These are phyloP conservation scores for Guyanaporus albipodus DNA, from an alignment of 768 basidiomycete genomes.

Conservation along the genomic window DNA sequence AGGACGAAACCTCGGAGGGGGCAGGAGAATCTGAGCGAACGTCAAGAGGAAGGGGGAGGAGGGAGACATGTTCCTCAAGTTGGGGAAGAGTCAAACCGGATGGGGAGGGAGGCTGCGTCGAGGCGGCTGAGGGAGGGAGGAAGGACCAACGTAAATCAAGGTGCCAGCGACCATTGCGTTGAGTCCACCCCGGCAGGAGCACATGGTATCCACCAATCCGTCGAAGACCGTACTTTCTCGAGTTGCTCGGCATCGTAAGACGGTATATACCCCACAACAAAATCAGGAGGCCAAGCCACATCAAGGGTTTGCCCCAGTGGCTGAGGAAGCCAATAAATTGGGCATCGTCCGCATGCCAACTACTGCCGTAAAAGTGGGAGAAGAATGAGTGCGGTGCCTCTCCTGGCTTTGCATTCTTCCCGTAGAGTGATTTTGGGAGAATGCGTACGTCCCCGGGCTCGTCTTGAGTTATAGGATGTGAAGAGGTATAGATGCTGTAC, in stretches of 20 bases:
- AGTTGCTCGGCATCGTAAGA: conserved; percentile 50
- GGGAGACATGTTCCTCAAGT: conserved; percentile 44
- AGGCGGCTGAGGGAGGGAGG: conserved; percentile 40
- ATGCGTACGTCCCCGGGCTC: conserved; percentile 77
- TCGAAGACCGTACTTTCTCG: conserved; percentile 56
- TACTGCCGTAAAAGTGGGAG: conserved; percentile 95
- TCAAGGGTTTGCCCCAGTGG: conserved; percentile 80
- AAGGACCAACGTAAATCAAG: conserved; percentile 59
- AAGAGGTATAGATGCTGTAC: conserved; percentile 80
- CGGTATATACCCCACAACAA: conserved; percentile 67
- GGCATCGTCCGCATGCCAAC: conserved; percentile 98
- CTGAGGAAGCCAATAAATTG: conserved; percentile 94
- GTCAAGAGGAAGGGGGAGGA: conserved; percentile 64
- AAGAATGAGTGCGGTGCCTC: conserved; percentile 93
- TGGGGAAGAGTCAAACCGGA: conserved; percentile 47
- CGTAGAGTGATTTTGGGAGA: conserved; percentile 94
- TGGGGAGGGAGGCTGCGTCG: conserved; percentile 43
- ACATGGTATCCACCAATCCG: conserved; percentile 75
- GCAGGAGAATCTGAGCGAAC: conserved; percentile 55
- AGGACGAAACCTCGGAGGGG: conserved; percentile 44
- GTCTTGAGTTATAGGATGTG: conserved; percentile 52
- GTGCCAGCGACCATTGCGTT: conserved; percentile 69
- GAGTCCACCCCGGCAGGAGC: conserved; percentile 68
- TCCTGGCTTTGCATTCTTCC: conserved; percentile 83
- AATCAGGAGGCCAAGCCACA: conserved; percentile 78